phyloP scores from a whole-genome alignment of 352 stramenopile species.

The Halophytophthora batemanensis region DNA sequence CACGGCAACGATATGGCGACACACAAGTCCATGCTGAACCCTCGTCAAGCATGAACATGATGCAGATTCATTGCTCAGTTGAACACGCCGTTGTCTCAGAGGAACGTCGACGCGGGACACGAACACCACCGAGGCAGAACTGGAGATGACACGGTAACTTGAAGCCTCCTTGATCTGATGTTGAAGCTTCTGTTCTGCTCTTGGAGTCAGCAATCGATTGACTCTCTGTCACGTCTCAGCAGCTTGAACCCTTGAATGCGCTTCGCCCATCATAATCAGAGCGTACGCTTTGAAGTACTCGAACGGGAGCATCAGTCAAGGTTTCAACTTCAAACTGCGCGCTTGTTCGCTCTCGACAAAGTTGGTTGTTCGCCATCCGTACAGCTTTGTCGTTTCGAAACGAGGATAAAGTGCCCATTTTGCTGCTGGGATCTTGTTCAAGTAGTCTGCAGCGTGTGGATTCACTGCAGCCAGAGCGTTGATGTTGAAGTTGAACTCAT shows the following conservation, averaged over 20 bases:
- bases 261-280: slow-evolving; percentile 9
- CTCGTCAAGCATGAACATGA: slow-evolving; percentile 6
- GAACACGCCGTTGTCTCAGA: slow-evolving; percentile 7
- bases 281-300: slow-evolving; percentile 17
- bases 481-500: neutral
- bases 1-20: slow-evolving; percentile 15
- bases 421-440: neutral
- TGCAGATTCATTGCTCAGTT: neutral
- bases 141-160: slow-evolving; percentile 8
- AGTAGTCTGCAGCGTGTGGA: neutral
- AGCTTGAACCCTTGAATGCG: neutral
- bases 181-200: slow-evolving; percentile 10
- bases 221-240: neutral
- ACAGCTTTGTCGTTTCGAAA: neutral
- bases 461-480: slow-evolving; percentile 4
- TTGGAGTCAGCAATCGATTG: slow-evolving; percentile 6
- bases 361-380: slow-evolving; percentile 12
- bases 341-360: slow-evolving; percentile 11
- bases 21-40: slow-evolving; percentile 8
- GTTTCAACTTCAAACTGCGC: slow-evolving; percentile 4
- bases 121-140: slow-evolving; percentile 6
- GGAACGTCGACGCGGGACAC: slow-evolving; percentile 4
- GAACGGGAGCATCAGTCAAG: neutral
- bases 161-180: slow-evolving; percentile 2
- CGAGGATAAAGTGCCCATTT: slow-evolving; percentile 11